Conservation (phyloP, 352 stramenopile species). For the Phytophthora fragariaefolia region DNA sequence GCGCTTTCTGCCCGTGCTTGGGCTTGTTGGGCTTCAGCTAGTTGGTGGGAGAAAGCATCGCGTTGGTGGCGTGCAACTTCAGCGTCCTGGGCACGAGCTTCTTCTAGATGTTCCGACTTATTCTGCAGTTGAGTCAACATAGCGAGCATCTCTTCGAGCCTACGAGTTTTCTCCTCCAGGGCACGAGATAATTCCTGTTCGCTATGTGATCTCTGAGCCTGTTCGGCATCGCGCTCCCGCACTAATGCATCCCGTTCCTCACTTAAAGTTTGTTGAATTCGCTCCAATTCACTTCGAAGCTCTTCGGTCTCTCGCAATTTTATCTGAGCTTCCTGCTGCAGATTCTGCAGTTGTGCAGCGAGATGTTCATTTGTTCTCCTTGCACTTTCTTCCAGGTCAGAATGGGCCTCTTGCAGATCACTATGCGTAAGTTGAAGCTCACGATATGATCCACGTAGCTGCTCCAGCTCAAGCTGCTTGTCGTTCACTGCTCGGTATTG, state of each 20-base stretch:
- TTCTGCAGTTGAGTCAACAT: constrained; percentile 64
- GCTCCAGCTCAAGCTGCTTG: constrained; percentile 67
- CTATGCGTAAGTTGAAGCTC: constrained; percentile 57
- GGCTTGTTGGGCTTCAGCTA: constrained; percentile 30
- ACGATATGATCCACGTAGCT: constrained; percentile 51
- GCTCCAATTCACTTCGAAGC: constrained; percentile 14
- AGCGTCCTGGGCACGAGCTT: constrained; percentile 48
- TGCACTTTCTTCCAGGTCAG: constrained; percentile 48
- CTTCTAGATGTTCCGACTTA: constrained; percentile 58
- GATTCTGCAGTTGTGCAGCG: constrained; percentile 38
- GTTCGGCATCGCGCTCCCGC: constrained; percentile 33
- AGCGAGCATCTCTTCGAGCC: constrained; percentile 70
- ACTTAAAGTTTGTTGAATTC: constrained; percentile 4
- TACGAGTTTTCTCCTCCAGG: constrained; percentile 57
- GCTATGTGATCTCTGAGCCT: constrained; percentile 38
- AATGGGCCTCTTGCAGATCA: constrained; percentile 66
- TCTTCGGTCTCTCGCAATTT: constrained; percentile 32
- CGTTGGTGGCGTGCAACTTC: constrained; percentile 39
- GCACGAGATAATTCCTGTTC: constrained; percentile 35
- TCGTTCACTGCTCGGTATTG: constrained; percentile 61
- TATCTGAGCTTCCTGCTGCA: constrained; percentile 28
- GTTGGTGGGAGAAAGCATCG: constrained; percentile 22
- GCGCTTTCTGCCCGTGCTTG: constrained; percentile 25
- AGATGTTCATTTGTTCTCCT: constrained; percentile 43
- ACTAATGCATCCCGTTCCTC: constrained; percentile 37